A percentile compares a stretch with the other conserved stretches of the same genome.
Evolutionary conservation across 2,329 filamentous ascomycete species (phyloP).

Genomic region (Aspergillus sp.): DNA sequence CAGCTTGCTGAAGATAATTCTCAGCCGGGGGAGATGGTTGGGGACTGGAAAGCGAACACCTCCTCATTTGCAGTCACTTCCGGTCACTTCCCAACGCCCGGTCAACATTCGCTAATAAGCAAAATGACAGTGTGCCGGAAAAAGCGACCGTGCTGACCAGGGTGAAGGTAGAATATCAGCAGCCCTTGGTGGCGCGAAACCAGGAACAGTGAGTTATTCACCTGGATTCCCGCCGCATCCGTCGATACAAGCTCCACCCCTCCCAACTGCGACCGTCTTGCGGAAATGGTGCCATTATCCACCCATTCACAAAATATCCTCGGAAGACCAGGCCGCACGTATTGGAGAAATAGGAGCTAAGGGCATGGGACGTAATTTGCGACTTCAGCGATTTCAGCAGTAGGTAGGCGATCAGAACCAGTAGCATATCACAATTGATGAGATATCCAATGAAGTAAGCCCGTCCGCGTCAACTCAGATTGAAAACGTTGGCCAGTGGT

Average conservation of each 20-base stretch:
- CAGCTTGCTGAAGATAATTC: no score
- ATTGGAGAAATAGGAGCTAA: not conserved
- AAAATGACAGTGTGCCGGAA: not conserved
- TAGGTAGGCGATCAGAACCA: not conserved
- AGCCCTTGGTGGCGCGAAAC: not conserved
- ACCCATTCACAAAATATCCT: not conserved
- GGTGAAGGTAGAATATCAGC: not conserved
- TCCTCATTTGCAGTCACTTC: not conserved
- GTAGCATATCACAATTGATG: not conserved
- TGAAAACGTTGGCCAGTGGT: not conserved
- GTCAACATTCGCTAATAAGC: not conserved
- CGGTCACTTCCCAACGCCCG: not conserved
- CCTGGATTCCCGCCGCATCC: slow-evolving; percentile 15
- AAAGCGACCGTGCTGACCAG: not conserved
- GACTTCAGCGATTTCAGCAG: not conserved
- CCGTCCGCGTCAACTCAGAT: not conserved
- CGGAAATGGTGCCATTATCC: not conserved
- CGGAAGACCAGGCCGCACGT: not conserved
- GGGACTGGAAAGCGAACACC: not conserved
- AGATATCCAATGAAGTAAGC: not conserved
- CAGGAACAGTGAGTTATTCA: not conserved
- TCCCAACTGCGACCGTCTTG: slow-evolving; percentile 22
- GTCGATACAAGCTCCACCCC: slow-evolving; percentile 12
- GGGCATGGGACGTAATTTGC: not conserved
- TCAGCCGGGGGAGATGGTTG: not conserved